Percentiles rank a stretch among this genome's conserved stretches.
Evolutionary conservation across 2,329 filamentous ascomycete genomes (phyloP).

Genomic region (Epichloe gansuensis): DNA sequence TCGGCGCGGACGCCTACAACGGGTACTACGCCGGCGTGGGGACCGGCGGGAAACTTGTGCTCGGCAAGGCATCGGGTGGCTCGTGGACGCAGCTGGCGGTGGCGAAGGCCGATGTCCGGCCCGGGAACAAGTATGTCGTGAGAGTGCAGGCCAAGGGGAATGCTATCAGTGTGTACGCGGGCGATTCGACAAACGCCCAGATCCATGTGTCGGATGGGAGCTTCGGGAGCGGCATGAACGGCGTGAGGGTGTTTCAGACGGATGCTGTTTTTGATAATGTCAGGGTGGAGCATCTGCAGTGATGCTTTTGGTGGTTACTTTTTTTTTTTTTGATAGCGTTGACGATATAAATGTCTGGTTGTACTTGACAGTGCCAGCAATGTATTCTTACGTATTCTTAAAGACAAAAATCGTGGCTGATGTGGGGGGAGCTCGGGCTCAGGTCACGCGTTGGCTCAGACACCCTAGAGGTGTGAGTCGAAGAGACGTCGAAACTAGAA

Average conservation of each 20-base stretch:
- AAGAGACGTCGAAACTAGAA: no score
- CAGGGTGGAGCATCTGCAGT: slow-evolving; percentile 5
- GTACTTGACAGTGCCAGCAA: no score
- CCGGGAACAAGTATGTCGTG: slow-evolving; percentile 5
- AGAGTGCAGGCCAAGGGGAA: slow-evolving; percentile 6
- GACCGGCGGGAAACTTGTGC: slow-evolving; percentile 11
- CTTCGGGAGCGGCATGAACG: slow-evolving; percentile 8
- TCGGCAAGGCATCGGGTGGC: slow-evolving; percentile 10
- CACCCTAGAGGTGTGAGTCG: no score
- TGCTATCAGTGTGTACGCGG: slow-evolving; percentile 8
- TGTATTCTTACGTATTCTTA: no score
- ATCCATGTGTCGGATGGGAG: slow-evolving; percentile 7
- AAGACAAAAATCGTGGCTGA: no score
- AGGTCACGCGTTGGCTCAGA: no score
- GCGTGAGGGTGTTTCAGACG: slow-evolving; percentile 9
- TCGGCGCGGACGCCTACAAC: slow-evolving; percentile 6
- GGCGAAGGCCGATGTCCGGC: slow-evolving; percentile 4
- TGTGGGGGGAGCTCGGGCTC: no score
- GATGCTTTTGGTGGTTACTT: neutral
- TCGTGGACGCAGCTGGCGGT: slow-evolving; percentile 6
- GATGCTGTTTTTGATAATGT: slow-evolving; percentile 12
- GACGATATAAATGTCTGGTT: no score
- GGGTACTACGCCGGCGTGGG: slow-evolving; percentile 21
- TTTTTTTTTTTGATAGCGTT: no score
- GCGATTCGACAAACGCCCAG: slow-evolving; percentile 5